Percentiles rank a stretch among this genome's conserved stretches.
phyloP scores from a whole-genome alignment of 306 rosid genomes.

The Canavalia ensiformis region DNA sequence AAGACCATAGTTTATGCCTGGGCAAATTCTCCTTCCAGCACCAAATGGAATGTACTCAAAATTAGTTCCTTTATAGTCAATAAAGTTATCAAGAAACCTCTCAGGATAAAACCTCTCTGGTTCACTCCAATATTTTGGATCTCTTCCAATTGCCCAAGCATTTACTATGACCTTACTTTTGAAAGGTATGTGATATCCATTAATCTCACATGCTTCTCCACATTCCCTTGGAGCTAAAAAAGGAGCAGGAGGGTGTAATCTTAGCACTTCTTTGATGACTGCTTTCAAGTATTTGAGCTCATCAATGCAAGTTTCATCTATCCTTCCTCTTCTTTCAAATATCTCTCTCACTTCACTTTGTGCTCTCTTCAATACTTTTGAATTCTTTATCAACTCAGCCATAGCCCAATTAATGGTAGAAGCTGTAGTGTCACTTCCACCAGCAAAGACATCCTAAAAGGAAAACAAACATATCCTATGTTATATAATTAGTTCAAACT shows the following conservation, averaged over 20 bases:
- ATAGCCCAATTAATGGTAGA: constrained; percentile 2
- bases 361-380: background rate
- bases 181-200: too few species aligned
- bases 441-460: constrained; percentile 17
- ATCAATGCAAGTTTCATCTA: background rate
- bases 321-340: background rate
- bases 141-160: too few species aligned
- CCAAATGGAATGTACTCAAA: too few species aligned
- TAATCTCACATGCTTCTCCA: too few species aligned
- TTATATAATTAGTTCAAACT: background rate
- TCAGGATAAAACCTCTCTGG: too few species aligned
- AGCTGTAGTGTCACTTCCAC: constrained; percentile 36
- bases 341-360: constrained; percentile 34
- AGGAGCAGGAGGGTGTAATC: constrained; percentile 44
- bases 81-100: too few species aligned
- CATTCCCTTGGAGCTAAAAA: background rate
- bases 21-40: constrained; percentile 44
- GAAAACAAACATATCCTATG: background rate
- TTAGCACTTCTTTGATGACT: constrained; percentile 43
- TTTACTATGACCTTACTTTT: too few species aligned
- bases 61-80: too few species aligned
- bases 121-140: too few species aligned
- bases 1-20: background rate
- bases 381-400: constrained; percentile 40
- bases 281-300: constrained; percentile 45